Evolutionary conservation across 805 yeast species (phyloP), one percentile per base, ranked within the genome.

Genomic region (Cyberlindnera meyerae): DNA sequence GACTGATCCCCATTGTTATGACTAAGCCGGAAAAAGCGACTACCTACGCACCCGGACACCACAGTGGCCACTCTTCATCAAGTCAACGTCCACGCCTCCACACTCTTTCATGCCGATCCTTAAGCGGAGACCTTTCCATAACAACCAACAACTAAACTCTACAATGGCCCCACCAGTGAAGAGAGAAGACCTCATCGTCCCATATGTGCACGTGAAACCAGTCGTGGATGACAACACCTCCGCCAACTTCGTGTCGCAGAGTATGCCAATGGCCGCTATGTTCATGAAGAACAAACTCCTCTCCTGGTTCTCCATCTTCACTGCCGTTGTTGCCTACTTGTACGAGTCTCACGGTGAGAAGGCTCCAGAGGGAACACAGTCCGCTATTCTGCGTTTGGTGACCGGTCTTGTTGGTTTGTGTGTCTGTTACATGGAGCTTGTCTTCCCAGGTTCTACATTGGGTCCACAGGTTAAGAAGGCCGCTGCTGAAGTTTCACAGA

Each of bases 251-350:
- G 60, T 73, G 29, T 58, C 75, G 24, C 82, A 77, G 55, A 65
- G 79, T 13, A 70, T 77, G 61, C 82, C 83, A 22, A 73, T 77
- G 79, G 79, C 79, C 4, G 82, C 82, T 31, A 75, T 77, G 77
- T 77, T 77, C 58, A 66, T 77, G 73, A 71, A 57, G 47, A 63
- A 65, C 47, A 71, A 70, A 52, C 45, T 70, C 46, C 58, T 71
- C 24, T 40, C 44, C 3, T 42, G 45, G 82, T 61, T 77, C 16
- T 58, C 81, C 3, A 49, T 77, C 24, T 65, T 77, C 41, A 64
- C 73, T 44, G 65, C 77, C 4, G 50, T 74, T 18, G 76, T 70
- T 47, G 43, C 72, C 1, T 21, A 42, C 9, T 39, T 58, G 24
- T 43, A 50, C 58, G 65, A 34, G 43, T 38, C 32, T 39, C 54